Evolutionary conservation across 805 yeast genomes (phyloP).

Genomic region (Ogataea paradorogensis): DNA sequence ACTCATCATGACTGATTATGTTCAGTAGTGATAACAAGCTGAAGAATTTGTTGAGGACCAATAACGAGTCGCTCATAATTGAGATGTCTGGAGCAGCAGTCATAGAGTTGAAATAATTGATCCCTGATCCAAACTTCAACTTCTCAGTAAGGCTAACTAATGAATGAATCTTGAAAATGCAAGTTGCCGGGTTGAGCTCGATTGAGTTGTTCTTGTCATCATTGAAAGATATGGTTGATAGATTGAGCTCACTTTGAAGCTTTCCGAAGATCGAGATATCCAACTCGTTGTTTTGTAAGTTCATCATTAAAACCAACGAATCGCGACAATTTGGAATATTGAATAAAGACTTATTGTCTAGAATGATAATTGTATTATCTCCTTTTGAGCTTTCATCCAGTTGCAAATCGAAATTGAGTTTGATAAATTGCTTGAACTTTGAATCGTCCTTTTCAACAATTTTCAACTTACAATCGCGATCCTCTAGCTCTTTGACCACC

Average conservation of each 20-base stretch:
- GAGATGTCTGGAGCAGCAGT: conserved; percentile 13
- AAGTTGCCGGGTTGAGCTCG: conserved; percentile 22
- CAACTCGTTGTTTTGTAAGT: conserved; percentile 27
- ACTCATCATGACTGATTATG: conserved; percentile 28
- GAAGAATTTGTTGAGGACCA: conserved; percentile 29
- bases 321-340: conserved; percentile 36
- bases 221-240: conserved; percentile 26
- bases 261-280: conserved; percentile 36
- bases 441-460: conserved; percentile 25
- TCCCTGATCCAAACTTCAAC: conserved; percentile 15
- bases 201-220: conserved; percentile 27
- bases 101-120: conserved; percentile 3
- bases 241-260: conserved; percentile 23
- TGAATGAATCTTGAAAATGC: conserved; percentile 31
- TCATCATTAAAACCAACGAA: conserved; percentile 33
- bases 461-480: conserved; percentile 38
- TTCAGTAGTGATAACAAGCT: conserved; percentile 30
- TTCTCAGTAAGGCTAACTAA: conserved; percentile 25
- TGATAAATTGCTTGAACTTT: conserved; percentile 21
- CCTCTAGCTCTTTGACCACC: conserved; percentile 48
- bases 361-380: conserved; percentile 31
- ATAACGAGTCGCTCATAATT: conserved; percentile 24
- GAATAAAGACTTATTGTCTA: conserved; percentile 36
- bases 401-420: conserved; percentile 29
- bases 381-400: conserved; percentile 21